Conservation (phyloP, 2,329 filamentous ascomycete genomes). For the Xylaria polymorpha region DNA sequence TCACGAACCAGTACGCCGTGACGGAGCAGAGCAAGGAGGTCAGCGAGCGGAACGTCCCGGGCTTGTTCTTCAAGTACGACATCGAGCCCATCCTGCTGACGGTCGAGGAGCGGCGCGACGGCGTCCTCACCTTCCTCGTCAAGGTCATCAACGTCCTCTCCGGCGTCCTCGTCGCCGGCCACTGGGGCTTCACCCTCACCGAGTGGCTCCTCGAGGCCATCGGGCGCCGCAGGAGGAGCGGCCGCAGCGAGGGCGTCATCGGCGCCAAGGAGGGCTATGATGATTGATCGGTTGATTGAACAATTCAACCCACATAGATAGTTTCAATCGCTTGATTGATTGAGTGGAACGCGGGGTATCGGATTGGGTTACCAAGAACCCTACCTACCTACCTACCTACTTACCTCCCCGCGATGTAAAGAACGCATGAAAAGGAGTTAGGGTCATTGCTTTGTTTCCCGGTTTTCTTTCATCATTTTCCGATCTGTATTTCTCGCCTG, state of each 20-base stretch:
- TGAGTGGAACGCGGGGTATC: neutral
- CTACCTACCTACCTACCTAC: too few relatives aligned
- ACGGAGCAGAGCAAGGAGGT: slow-evolving; percentile 84
- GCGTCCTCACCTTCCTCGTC: slow-evolving; percentile 79
- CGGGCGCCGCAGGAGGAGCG: slow-evolving; percentile 60
- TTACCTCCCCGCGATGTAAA: slow-evolving; percentile 9
- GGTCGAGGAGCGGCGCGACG: slow-evolving; percentile 82
- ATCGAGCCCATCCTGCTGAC: slow-evolving; percentile 94
- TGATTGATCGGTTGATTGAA: slow-evolving; percentile 40
- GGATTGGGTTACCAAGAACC: neutral
- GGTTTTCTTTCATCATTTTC: neutral
- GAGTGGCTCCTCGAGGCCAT: slow-evolving; percentile 75
- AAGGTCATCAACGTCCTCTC: slow-evolving; percentile 90
- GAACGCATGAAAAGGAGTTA: slow-evolving; percentile 29
- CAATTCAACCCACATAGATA: neutral
- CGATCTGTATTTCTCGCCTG: neutral
- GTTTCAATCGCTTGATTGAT: neutral
- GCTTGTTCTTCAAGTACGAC: slow-evolving; percentile 98
- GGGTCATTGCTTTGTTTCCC: slow-evolving; percentile 2
- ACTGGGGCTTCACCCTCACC: slow-evolving; percentile 89
- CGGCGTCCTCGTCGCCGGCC: slow-evolving; percentile 90
- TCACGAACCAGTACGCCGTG: slow-evolving; percentile 98
- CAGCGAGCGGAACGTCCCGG: slow-evolving; percentile 78
- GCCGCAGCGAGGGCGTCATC: slow-evolving; percentile 60
- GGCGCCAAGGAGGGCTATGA: slow-evolving; percentile 57